Conservation (phyloP, 768 basidiomycete genomes). For the Pisolithus tinctorius region DNA sequence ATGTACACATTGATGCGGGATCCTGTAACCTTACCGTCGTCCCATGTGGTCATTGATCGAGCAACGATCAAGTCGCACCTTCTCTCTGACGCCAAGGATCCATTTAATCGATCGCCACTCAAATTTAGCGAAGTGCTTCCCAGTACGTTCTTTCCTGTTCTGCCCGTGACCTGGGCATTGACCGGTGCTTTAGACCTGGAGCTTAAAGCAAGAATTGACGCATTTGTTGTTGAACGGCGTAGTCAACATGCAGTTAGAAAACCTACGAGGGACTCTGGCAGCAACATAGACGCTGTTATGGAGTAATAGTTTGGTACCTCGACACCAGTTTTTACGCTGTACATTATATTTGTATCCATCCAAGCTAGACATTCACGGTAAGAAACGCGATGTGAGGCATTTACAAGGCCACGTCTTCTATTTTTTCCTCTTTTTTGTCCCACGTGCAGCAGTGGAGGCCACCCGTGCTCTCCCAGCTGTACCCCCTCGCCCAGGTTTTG, state of each 20-base stretch:
- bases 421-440: slow-evolving; percentile 27
- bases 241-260: slow-evolving; percentile 26
- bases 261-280: slow-evolving; percentile 19
- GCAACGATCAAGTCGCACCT: slow-evolving; percentile 93
- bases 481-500: slow-evolving; percentile 21
- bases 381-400: not conserved
- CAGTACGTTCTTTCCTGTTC: slow-evolving; percentile 39
- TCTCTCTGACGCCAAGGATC: slow-evolving; percentile 86
- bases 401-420: slow-evolving; percentile 8
- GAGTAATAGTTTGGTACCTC: slow-evolving; percentile 6
- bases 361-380: not conserved
- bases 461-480: slow-evolving; percentile 19
- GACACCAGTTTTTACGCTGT: not conserved
- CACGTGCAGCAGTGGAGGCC: slow-evolving; percentile 19
- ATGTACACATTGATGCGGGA: slow-evolving; percentile 94
- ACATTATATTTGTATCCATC: not conserved
- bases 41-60: slow-evolving; percentile 71
- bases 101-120: slow-evolving; percentile 89
- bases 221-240: slow-evolving; percentile 56
- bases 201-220: slow-evolving; percentile 68
- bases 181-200: slow-evolving; percentile 44
- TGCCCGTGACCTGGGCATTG: slow-evolving; percentile 1
- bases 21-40: slow-evolving; percentile 86
- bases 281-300: slow-evolving; percentile 26
- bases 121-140: slow-evolving; percentile 73